Base-by-base conservation (phyloP, 495 filamentous ascomycete species). In the Aspergillus saccharolyticus region DNA sequence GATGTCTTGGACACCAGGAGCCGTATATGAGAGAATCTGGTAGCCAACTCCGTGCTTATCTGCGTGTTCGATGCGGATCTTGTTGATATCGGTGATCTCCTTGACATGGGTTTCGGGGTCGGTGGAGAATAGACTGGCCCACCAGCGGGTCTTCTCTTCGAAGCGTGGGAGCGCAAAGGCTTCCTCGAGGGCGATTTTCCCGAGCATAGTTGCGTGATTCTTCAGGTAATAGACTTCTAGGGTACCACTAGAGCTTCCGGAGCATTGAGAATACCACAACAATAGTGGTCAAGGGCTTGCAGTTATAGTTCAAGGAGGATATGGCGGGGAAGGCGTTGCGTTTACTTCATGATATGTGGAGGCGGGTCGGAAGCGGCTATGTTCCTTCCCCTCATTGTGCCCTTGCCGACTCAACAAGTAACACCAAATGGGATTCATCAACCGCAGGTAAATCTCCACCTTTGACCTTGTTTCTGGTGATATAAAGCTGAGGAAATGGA, bases 11-110 rank as follows among this genome's bases (percentile, higher is more conserved):
- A 79, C 71, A 20, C 84, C 83, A 0, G 83, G 80, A 0, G 80
- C 80, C 15, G 73, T 78, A 25, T 83, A 76, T 0, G 78, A 82
- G 6, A 85, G 73, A 28, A 86, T 79, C 60, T 80, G 83, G 64
- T 82, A 81, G 50, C 80, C 84, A 19, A 87, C 79, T 30, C 82
- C 83, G 60, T 85, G 68, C 57, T 76, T 78, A 62, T 83, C 79
- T 68, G 80, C 81, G 39, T 78, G 66, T 19, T 78, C 64, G 5
- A 84, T 66, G 4, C 82, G 80, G 22, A 75, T 65, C 15, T 69
- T 62, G 58, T 77, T 77, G 58, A 85, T 80, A 63, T 79, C 76
- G 42, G 60, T 75, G 67, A 80, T 77, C 56, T 78, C 67, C 33
- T 66, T 63, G 42, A 66, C 65, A 55, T 78, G 72, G 43, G 71